phyloP scores from a whole-genome alignment of 208 protist genomes.

The Entamoeba invadens region DNA sequence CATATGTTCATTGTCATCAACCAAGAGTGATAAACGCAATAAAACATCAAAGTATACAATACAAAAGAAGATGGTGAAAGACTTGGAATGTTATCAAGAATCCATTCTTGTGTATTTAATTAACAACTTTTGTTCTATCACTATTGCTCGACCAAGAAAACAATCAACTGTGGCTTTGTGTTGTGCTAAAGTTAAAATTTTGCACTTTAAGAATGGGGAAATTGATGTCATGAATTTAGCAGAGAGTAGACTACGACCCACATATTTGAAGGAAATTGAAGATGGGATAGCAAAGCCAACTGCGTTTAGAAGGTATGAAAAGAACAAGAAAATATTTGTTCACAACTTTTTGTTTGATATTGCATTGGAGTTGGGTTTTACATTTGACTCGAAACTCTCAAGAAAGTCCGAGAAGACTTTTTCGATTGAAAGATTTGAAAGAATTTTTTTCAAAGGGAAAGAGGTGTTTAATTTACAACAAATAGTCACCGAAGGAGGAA shows the following conservation, averaged over 20 bases:
- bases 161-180: neutral
- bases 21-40: too few species aligned
- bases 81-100: neutral
- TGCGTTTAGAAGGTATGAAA: too few species aligned
- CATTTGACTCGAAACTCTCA: neutral
- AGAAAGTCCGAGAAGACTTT: neutral
- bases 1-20: too few species aligned
- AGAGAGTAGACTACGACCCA: neutral
- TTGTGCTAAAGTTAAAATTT: neutral
- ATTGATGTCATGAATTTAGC: neutral
- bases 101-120: neutral
- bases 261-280: neutral
- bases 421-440: neutral
- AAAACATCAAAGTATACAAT: neutral
- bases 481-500: neutral
- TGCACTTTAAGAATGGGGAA: neutral
- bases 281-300: neutral
- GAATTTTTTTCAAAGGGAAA: neutral
- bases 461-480: neutral
- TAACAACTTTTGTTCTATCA: neutral
- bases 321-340: neutral
- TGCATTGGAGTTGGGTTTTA: neutral
- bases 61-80: neutral
- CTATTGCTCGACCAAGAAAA: neutral
- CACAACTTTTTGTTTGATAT: neutral